These are phyloP conservation scores for Trichophyton mentagrophytes DNA, from an alignment of 2,329 filamentous ascomycete species.

Conservation along the genomic window DNA sequence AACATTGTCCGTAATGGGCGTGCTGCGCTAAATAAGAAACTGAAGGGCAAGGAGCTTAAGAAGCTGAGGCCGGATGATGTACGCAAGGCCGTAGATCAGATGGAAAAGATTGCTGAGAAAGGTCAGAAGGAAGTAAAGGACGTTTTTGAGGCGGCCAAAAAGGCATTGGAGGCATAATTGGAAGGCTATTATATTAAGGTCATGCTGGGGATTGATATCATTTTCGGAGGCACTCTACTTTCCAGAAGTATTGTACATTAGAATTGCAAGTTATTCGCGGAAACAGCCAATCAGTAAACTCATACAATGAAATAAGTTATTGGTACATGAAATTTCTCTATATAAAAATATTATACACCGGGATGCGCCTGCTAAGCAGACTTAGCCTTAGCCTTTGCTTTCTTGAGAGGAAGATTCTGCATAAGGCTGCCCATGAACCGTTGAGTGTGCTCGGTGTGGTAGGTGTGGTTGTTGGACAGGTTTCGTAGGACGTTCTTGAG, in stretches of 20 bases:
- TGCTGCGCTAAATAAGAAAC: constrained; percentile 32
- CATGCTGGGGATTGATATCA: neutral
- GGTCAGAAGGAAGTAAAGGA: constrained; percentile 36
- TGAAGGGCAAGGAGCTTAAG: constrained; percentile 31
- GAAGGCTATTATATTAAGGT: neutral
- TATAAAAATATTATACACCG: neutral
- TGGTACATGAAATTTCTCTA: neutral
- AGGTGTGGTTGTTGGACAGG: constrained; percentile 31
- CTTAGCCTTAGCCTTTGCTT: constrained; percentile 4
- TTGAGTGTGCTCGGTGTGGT: constrained; percentile 25
- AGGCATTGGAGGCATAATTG: constrained; percentile 22
- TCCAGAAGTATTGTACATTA: neutral
- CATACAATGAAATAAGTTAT: neutral
- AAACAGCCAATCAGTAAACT: neutral
- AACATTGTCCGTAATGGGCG: constrained; percentile 31
- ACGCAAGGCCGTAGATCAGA: constrained; percentile 34
- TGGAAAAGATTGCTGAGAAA: constrained; percentile 37
- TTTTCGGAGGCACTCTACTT: neutral
- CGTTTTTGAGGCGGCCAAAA: constrained; percentile 31
- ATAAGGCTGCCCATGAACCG: constrained; percentile 29
- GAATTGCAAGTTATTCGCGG: neutral
- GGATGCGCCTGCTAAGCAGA: neutral
- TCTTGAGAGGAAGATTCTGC: constrained; percentile 21
- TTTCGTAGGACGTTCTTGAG: constrained; percentile 24
- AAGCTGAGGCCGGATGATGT: constrained; percentile 34